Percentiles rank a stretch among this genome's conserved stretches.
Conservation (phyloP, 2,329 filamentous ascomycete genomes). For the Penicillium sp. region DNA sequence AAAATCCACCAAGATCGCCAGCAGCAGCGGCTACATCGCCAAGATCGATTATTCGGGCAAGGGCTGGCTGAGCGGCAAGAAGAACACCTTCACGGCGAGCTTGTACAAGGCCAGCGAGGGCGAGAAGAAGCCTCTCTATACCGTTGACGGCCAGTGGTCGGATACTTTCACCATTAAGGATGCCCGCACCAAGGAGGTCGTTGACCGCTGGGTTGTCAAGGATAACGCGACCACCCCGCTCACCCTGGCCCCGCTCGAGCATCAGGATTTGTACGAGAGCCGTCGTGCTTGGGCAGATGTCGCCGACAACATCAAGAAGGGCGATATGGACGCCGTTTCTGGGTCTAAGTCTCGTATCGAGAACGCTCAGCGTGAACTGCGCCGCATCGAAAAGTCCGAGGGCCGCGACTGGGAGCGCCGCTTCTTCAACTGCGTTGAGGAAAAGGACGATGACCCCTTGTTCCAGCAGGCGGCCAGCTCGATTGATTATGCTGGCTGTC, state of each 20-base stretch:
- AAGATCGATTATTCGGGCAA: constrained; percentile 93
- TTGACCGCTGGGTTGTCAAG: constrained; percentile 68
- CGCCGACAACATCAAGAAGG: constrained; percentile 76
- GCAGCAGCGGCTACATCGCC: constrained; percentile 82
- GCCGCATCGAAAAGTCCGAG: constrained; percentile 76
- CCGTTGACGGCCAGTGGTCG: constrained; percentile 89
- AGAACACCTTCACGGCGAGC: constrained; percentile 82
- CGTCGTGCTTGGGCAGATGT: constrained; percentile 88
- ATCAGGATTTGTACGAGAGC: constrained; percentile 87
- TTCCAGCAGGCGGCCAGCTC: constrained; percentile 53
- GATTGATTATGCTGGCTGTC: constrained; percentile 45
- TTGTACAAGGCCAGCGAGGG: constrained; percentile 72
- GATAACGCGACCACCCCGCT: constrained; percentile 69
- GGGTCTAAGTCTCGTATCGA: constrained; percentile 88
- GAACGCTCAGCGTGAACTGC: constrained; percentile 79
- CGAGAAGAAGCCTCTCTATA: constrained; percentile 74
- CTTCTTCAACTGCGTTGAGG: constrained; percentile 69
- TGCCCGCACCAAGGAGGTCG: constrained; percentile 57
- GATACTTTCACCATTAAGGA: constrained; percentile 80
- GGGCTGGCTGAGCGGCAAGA: constrained; percentile 94
- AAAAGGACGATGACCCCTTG: constrained; percentile 42
- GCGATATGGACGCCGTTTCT: constrained; percentile 82
- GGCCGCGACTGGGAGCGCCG: constrained; percentile 78
- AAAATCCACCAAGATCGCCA: constrained; percentile 81
- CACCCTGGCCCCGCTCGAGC: constrained; percentile 71